These are phyloP conservation scores for Penicillium sp. DNA, from an alignment of 2,329 filamentous ascomycete genomes.

Conservation along the genomic window DNA sequence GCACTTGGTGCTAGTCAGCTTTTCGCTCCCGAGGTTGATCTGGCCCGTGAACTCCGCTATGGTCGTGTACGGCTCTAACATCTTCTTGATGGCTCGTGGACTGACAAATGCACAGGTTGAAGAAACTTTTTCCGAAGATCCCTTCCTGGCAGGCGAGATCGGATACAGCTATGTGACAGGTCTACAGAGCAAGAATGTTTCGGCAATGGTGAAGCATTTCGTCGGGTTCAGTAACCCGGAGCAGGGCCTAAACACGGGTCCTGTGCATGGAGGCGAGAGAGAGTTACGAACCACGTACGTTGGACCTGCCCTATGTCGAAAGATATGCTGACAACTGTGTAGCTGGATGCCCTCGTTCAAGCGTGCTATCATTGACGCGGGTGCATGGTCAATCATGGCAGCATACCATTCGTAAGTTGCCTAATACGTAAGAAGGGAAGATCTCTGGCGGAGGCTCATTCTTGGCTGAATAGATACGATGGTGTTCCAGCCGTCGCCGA, in stretches of 20 bases:
- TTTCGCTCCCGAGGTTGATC: constrained; percentile 68
- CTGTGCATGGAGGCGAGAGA: constrained; percentile 56
- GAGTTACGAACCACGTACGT: constrained; percentile 55
- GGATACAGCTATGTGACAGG: constrained; percentile 61
- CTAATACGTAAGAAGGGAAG: background rate
- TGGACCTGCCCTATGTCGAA: too few relatives aligned
- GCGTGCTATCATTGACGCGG: constrained; percentile 67
- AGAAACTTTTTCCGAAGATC: constrained; percentile 70
- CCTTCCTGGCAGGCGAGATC: constrained; percentile 66
- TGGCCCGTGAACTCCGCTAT: constrained; percentile 68
- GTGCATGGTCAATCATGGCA: constrained; percentile 68
- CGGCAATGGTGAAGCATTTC: constrained; percentile 73
- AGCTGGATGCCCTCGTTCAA: constrained; percentile 60
- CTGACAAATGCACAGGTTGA: constrained; percentile 49
- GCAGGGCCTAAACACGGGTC: constrained; percentile 68
- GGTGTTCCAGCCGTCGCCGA: constrained; percentile 67
- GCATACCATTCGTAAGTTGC: constrained; percentile 60
- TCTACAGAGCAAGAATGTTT: constrained; percentile 64
- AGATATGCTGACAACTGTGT: background rate
- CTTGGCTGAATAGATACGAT: constrained; percentile 53
- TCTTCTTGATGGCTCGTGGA: background rate
- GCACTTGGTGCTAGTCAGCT: constrained; percentile 71
- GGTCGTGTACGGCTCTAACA: constrained; percentile 52
- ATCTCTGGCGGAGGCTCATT: background rate
- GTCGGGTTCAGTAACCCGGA: constrained; percentile 67